Evolutionary conservation across 345 rosid genomes (phyloP), one percentile per base, ranked within the genome.

Genomic region (Viola odorata): DNA sequence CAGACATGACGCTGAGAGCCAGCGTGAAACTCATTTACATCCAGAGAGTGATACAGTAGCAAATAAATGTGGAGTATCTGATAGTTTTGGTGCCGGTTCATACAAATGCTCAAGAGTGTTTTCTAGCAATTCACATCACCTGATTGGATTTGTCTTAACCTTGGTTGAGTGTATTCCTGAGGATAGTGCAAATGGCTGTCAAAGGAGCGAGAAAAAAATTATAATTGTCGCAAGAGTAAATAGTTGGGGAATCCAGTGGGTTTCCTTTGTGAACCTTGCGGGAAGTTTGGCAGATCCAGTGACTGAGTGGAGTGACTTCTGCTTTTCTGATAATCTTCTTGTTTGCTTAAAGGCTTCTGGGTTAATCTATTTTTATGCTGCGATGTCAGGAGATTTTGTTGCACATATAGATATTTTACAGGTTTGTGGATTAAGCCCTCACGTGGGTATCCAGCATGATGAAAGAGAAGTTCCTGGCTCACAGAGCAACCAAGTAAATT

Each of bases 281-380:
- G 82, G 82, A 67, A 54, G 57, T 74, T 58, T 72, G 61, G 53
- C 57, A 42, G 77, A 75, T 55, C 75, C 66, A 17, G 41, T 65
- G 52, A 57, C 61, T 41, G 89, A 77, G 67, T 94, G 99, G 97
- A 76, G 78, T 62, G 99, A 94, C 76, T 90, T 86, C 68, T 73
- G 82, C 66, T 80, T 90, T 73, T 82, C 96, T 61, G 87, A 86
- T 77, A 80, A 80, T 56, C 82, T 86, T 78, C 94, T 90, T 75
- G 82, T 88, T 77, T 94, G 97, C 75, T 91, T 94, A 58, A 81
- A 81, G 77, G 65, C 80, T 68, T 72, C 81, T 49, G 99, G 99
- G 57, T 63, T 76, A 52, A 57, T 90, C 45, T 81, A 70, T 72
- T 80, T 88, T 57, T 85, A 85, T 75, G 81, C 67, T 68, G 78